A percentile compares a stretch with the other conserved stretches of the same genome.
Conservation (phyloP, 805 yeast species). For the Cyberlindnera samutprakarnensis region DNA sequence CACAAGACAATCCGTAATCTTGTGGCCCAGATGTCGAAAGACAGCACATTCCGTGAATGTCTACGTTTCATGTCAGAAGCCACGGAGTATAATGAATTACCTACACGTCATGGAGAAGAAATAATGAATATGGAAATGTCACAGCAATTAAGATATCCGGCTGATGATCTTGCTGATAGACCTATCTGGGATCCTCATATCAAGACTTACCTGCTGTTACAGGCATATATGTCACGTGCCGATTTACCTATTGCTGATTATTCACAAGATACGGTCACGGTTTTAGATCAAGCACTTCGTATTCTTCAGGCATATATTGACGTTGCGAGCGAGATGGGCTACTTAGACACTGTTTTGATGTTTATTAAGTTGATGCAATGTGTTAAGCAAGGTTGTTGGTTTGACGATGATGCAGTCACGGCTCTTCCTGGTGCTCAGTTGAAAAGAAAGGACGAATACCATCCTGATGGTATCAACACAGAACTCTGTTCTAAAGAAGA, state of each 20-base stretch:
- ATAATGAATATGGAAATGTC: conserved; percentile 85
- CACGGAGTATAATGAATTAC: conserved; percentile 82
- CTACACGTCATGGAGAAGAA: conserved; percentile 51
- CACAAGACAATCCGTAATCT: conserved; percentile 79
- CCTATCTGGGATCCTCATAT: conserved; percentile 67
- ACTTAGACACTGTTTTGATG: conserved; percentile 48
- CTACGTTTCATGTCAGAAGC: conserved; percentile 89
- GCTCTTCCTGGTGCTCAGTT: conserved; percentile 20
- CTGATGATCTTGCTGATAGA: conserved; percentile 73
- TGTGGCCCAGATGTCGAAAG: conserved; percentile 40
- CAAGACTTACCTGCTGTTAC: conserved; percentile 82
- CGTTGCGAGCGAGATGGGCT: conserved; percentile 80
- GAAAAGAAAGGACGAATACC: conserved; percentile 12
- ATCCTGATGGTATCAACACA: conserved; percentile 14
- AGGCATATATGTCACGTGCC: conserved; percentile 77
- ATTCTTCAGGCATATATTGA: conserved; percentile 89
- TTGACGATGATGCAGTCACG: conserved; percentile 63
- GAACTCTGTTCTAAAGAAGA: conserved; percentile 5
- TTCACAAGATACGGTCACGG: conserved; percentile 86
- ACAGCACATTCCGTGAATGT: conserved; percentile 51
- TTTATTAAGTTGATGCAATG: conserved; percentile 73
- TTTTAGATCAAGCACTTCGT: conserved; percentile 90
- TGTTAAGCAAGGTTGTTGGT: conserved; percentile 85
- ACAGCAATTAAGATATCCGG: conserved; percentile 46
- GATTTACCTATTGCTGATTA: conserved; percentile 94